These are phyloP conservation scores for Penicillium samsonianum DNA, from an alignment of 495 filamentous ascomycete species.

Conservation along the genomic window DNA sequence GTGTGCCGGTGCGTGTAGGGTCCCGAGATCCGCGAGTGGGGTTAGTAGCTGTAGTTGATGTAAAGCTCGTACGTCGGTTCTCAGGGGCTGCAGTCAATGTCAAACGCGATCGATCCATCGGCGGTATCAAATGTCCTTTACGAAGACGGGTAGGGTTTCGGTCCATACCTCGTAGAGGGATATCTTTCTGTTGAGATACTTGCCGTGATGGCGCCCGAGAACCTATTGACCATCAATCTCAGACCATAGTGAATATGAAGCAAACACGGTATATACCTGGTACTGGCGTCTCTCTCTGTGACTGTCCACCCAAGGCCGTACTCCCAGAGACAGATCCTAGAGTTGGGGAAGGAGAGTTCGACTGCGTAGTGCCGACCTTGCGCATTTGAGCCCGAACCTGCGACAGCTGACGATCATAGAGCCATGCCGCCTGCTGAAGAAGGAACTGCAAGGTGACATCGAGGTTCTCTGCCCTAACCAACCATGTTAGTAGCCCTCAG, in stretches of 20 bases:
- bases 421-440: constrained; percentile 91
- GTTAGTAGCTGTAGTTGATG: constrained; percentile 52
- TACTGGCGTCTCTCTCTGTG: constrained; percentile 59
- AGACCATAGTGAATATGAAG: not conserved
- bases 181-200: constrained; percentile 63
- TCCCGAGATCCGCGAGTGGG: constrained; percentile 34
- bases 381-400: constrained; percentile 90
- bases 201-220: constrained; percentile 60
- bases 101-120: not conserved
- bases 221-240: constrained; percentile 37
- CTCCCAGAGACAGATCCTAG: constrained; percentile 54
- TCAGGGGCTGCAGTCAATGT: constrained; percentile 22
- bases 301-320: constrained; percentile 52
- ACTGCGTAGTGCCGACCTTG: constrained; percentile 60
- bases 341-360: constrained; percentile 46
- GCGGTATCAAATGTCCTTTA: not conserved
- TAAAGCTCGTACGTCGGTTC: constrained; percentile 56
- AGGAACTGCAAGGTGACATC: constrained; percentile 84
- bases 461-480: constrained; percentile 58
- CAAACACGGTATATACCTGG: constrained; percentile 42
- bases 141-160: not conserved
- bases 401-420: constrained; percentile 86
- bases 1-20: constrained; percentile 50
- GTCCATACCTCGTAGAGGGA: constrained; percentile 46
- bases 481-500: constrained; percentile 14